These are phyloP conservation scores for Aureobasidium zeae DNA, from an alignment of 2,329 filamentous ascomycete genomes.

Conservation along the genomic window DNA sequence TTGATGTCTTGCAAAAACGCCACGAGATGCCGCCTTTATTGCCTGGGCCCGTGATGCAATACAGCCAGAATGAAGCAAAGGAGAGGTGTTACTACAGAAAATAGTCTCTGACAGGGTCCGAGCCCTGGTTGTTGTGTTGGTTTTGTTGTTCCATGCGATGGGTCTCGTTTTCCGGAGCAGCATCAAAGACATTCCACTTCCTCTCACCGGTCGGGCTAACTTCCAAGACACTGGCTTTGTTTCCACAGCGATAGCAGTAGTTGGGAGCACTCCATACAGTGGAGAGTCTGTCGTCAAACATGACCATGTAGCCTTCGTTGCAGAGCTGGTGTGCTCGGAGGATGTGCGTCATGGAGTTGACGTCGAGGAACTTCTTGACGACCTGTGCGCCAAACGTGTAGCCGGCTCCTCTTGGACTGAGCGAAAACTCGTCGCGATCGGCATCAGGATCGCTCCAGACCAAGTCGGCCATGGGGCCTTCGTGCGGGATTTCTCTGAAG, in stretches of 20 bases:
- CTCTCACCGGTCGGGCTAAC: conserved; percentile 87
- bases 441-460: conserved; percentile 98
- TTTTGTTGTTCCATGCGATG: conserved; percentile 74
- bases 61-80: neutral
- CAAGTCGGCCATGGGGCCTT: conserved; percentile 98
- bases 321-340: conserved; percentile 96
- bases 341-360: conserved; percentile 97
- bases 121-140: conserved; percentile 58
- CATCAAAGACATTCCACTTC: conserved; percentile 97
- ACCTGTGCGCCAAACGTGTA: conserved; percentile 98
- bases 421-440: conserved; percentile 93
- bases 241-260: conserved; percentile 59
- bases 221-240: conserved; percentile 93
- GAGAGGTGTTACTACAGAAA: conserved; percentile 45
- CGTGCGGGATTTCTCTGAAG: conserved; percentile 95
- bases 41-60: neutral
- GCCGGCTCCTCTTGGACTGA: conserved; percentile 85
- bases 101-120: conserved; percentile 60
- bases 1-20: conserved; percentile 16
- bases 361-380: conserved; percentile 93
- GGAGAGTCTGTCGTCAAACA: conserved; percentile 88
- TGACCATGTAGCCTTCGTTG: conserved; percentile 93
- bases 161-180: conserved; percentile 87
- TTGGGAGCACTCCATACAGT: conserved; percentile 71
- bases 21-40: conserved; percentile 12